These are phyloP conservation scores for Aegilops sharonensis DNA, from an alignment of 176 grass and related monocot species.

Conservation along the genomic window DNA sequence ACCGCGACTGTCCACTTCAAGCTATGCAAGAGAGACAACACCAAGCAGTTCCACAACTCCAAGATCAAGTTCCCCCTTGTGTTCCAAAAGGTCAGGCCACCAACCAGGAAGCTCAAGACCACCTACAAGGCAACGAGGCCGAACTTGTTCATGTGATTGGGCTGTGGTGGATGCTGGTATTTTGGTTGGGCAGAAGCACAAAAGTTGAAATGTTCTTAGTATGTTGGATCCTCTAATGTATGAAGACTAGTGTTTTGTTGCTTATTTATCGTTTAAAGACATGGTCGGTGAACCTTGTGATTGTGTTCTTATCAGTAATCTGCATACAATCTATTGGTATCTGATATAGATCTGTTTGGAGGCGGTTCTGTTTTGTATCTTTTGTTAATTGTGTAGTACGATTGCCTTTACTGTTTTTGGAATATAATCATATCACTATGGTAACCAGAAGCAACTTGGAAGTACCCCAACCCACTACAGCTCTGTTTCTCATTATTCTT, in stretches of 20 bases:
- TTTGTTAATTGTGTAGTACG: background rate
- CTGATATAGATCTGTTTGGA: background rate
- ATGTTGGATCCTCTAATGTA: constrained; percentile 29
- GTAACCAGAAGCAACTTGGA: too few relatives aligned
- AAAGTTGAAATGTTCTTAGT: background rate
- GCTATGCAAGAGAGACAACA: constrained; percentile 79
- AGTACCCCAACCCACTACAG: too few relatives aligned
- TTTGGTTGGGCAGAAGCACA: background rate
- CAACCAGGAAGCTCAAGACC: constrained; percentile 80
- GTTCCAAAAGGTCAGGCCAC: constrained; percentile 67
- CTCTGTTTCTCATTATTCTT: too few relatives aligned
- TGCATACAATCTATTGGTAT: background rate
- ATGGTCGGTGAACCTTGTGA: constrained; percentile 15
- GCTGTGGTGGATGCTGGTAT: background rate
- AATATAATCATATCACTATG: background rate
- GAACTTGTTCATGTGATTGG: constrained; percentile 67
- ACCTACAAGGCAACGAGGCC: constrained; percentile 73
- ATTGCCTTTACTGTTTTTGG: background rate
- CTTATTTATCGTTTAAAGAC: constrained; percentile 12
- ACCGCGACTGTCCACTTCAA: constrained; percentile 56
- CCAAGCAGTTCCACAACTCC: constrained; percentile 83
- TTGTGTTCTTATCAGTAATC: constrained; percentile 4
- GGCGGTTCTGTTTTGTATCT: background rate
- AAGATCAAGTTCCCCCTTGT: constrained; percentile 87
- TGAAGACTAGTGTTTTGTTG: background rate